Evolutionary conservation across 2,329 filamentous ascomycete species (phyloP), one percentile per base, ranked within the genome.

Genomic region (Monosporascus sp.): DNA sequence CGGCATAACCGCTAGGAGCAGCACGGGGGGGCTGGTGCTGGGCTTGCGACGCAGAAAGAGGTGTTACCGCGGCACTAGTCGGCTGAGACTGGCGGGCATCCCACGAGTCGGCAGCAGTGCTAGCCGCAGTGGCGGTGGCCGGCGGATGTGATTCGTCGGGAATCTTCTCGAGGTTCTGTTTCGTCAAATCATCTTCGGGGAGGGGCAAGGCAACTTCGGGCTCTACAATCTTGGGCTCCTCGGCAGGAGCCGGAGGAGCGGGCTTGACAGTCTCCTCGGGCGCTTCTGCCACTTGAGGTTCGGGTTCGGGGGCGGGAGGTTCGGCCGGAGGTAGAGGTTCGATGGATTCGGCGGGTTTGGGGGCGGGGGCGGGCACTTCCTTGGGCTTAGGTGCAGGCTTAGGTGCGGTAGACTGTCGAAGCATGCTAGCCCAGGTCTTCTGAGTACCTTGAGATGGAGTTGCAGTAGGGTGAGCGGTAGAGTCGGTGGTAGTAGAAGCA

Each of bases 101-200:
- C 77, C 88, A 86, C 18, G 90, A 91, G 71, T 93, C 94, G 62
- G 90, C 89, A 59, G 90, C 79, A 54, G 92, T 96, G 79, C 92
- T 97, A 58, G 89, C 90, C 59, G 84, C 89, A 47, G 93, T 97
- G 60, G 86, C 88, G 51, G 89, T 93, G 47, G 86, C 81, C 20
- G 86, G 83, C 41, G 90, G 88, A 53, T 84, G 76, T 44, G 93
- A 96, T 52, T 80, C 81, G 73, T 97, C 92, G 59, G 85, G 87
- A 62, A 97, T 80, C 72, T 93, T 89, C 70, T 96, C 92, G 53
- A 97, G 86, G 72, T 97, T 97, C 62, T 86, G 87, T 74, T 93
- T 86, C 27, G 93, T 97, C 60, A 97, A 81, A 65, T 92, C 85
- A 69, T 91, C 90, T 72, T 88, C 86, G 24, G 89, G 82, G 17